phyloP scores from a whole-genome alignment of 2,329 filamentous ascomycete genomes.

The Monilinia vaccinii-corymbosi region DNA sequence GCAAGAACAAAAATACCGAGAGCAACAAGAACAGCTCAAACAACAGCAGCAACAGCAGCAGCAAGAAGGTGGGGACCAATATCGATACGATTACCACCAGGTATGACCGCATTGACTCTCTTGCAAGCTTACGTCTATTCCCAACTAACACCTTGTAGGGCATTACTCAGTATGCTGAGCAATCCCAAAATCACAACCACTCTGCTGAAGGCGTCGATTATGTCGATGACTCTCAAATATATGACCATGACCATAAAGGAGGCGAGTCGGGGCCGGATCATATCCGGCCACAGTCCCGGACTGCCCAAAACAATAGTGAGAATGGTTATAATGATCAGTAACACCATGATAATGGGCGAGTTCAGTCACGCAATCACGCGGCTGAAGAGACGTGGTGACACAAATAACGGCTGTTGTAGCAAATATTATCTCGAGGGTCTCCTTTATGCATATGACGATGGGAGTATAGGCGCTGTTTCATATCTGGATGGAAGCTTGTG shows the following conservation, averaged over 20 bases:
- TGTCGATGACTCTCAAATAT: conserved; percentile 42
- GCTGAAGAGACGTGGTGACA: conserved; percentile 29
- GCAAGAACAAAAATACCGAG: conserved; percentile 29
- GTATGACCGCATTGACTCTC: conserved; percentile 16
- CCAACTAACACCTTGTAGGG: conserved; percentile 22
- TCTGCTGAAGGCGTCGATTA: conserved; percentile 32
- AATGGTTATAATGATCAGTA: conserved; percentile 28
- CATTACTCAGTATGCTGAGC: conserved; percentile 30
- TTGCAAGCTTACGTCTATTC: background rate
- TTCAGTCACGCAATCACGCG: conserved; percentile 17
- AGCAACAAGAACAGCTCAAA: conserved; percentile 25
- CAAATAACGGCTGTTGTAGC: background rate
- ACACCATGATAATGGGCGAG: conserved; percentile 24
- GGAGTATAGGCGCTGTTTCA: conserved; percentile 26
- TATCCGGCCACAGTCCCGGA: conserved; percentile 28
- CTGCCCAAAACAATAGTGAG: conserved; percentile 26
- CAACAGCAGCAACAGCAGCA: conserved; percentile 26
- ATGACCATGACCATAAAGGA: conserved; percentile 39
- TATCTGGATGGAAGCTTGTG: conserved; percentile 14
- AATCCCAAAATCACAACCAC: conserved; percentile 24
- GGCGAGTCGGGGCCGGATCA: conserved; percentile 26
- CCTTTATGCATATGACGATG: conserved; percentile 28
- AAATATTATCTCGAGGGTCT: background rate
- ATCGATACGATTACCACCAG: conserved; percentile 31
- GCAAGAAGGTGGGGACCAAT: conserved; percentile 29